phyloP scores from a whole-genome alignment of 1,284 basidiomycete genomes.

The Puccinia polysora region DNA sequence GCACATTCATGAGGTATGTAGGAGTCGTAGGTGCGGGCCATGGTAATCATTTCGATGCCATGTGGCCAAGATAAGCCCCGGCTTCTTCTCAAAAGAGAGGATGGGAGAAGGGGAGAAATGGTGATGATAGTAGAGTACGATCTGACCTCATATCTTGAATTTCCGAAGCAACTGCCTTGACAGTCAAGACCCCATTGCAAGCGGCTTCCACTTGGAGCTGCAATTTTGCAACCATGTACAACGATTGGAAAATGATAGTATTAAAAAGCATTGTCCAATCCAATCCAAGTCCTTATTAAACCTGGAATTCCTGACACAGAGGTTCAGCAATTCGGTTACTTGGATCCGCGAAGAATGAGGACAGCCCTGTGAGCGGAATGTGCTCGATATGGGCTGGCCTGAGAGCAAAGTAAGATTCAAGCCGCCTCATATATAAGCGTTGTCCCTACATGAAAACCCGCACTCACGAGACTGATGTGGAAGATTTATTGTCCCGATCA shows the following conservation, averaged over 20 bases:
- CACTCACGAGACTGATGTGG: no score
- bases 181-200: conserved; percentile 5
- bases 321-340: no score
- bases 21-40: background rate
- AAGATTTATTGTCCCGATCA: no score
- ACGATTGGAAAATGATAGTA: background rate
- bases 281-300: background rate
- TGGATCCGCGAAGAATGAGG: no score
- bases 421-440: no score
- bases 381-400: no score
- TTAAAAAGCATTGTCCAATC: background rate
- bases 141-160: conserved; percentile 17
- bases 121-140: background rate
- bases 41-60: background rate
- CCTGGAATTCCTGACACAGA: background rate
- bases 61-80: background rate
- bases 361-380: no score
- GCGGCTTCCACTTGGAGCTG: background rate
- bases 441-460: no score
- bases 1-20: background rate
- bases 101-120: background rate
- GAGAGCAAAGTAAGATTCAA: no score
- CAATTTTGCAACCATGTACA: background rate
- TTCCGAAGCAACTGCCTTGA: background rate
- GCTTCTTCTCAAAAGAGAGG: background rate